phyloP scores from a whole-genome alignment of 1,284 basidiomycete genomes.

The Ceratobasidium sp. region DNA sequence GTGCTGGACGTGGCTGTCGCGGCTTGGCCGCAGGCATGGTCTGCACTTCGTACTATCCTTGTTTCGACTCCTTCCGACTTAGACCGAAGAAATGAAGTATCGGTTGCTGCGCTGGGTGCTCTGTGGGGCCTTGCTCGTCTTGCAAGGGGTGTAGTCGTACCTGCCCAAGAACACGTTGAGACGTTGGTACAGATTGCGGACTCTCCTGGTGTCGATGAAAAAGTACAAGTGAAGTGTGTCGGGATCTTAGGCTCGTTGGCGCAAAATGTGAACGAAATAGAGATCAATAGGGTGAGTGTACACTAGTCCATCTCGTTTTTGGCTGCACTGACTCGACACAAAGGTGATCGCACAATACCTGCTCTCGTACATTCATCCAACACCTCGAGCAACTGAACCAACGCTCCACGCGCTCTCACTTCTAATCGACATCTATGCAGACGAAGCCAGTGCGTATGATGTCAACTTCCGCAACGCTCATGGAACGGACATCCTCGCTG shows the following conservation, averaged over 20 bases:
- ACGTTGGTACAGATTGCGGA: slow-evolving; percentile 73
- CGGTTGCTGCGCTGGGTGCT: slow-evolving; percentile 75
- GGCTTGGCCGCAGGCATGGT: slow-evolving; percentile 70
- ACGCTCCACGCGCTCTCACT: slow-evolving; percentile 84
- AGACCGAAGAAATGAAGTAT: slow-evolving; percentile 70
- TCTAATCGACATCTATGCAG: slow-evolving; percentile 93
- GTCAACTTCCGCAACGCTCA: slow-evolving; percentile 72
- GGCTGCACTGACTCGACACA: background rate
- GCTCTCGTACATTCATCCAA: slow-evolving; percentile 62
- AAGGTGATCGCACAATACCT: slow-evolving; percentile 75
- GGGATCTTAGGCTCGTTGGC: slow-evolving; percentile 85
- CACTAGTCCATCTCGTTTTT: slow-evolving; percentile 2
- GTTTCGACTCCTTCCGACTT: slow-evolving; percentile 56
- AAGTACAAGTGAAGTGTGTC: slow-evolving; percentile 75
- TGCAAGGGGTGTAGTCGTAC: slow-evolving; percentile 69
- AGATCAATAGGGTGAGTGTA: slow-evolving; percentile 70
- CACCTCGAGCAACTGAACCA: slow-evolving; percentile 63
- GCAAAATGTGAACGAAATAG: slow-evolving; percentile 66
- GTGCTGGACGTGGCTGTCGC: slow-evolving; percentile 53
- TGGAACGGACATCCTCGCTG: slow-evolving; percentile 61
- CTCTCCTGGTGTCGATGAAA: slow-evolving; percentile 57
- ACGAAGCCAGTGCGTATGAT: slow-evolving; percentile 86
- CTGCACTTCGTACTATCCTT: slow-evolving; percentile 64
- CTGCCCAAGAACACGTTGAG: slow-evolving; percentile 66
- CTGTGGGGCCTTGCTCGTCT: slow-evolving; percentile 80